Evolutionary conservation across 345 rosid species (phyloP).

Genomic region (Euclidium syriacum): DNA sequence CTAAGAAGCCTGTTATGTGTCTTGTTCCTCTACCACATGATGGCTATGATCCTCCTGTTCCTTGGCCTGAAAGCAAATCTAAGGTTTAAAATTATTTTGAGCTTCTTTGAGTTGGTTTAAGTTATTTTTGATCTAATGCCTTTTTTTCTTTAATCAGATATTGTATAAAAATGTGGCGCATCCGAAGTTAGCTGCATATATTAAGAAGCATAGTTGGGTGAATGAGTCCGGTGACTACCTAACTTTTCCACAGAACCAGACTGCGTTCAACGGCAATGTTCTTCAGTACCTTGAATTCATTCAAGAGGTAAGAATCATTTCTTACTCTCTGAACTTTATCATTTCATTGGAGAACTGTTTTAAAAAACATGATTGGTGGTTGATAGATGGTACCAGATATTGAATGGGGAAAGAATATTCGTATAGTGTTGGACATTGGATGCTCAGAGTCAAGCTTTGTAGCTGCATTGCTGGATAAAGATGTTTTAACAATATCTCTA

Average conservation of each 20-base stretch:
- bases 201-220: slow-evolving; percentile 74
- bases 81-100: slow-evolving; percentile 46
- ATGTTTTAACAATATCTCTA: slow-evolving; percentile 63
- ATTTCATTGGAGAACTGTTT: slow-evolving; percentile 14
- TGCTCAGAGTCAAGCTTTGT: slow-evolving; percentile 68
- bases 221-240: slow-evolving; percentile 61
- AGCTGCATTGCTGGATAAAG: slow-evolving; percentile 72
- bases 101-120: slow-evolving; percentile 10
- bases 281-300: slow-evolving; percentile 87
- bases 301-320: slow-evolving; percentile 63
- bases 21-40: slow-evolving; percentile 80
- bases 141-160: slow-evolving; percentile 45
- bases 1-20: slow-evolving; percentile 64
- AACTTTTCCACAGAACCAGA: slow-evolving; percentile 67
- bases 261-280: slow-evolving; percentile 69
- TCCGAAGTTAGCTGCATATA: slow-evolving; percentile 75
- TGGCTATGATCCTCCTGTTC: slow-evolving; percentile 65
- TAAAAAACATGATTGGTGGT: slow-evolving; percentile 35
- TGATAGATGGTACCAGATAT: slow-evolving; percentile 97
- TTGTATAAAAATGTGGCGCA: slow-evolving; percentile 79
- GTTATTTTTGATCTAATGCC: slow-evolving; percentile 16
- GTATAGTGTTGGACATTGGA: slow-evolving; percentile 80
- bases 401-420: slow-evolving; percentile 98
- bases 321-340: neutral
- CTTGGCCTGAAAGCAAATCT: slow-evolving; percentile 78